A percentile compares a stretch with the other conserved stretches of the same genome.
Evolutionary conservation across 441 rosid genomes (phyloP).

Genomic region (Adansonia rubrostipa): DNA sequence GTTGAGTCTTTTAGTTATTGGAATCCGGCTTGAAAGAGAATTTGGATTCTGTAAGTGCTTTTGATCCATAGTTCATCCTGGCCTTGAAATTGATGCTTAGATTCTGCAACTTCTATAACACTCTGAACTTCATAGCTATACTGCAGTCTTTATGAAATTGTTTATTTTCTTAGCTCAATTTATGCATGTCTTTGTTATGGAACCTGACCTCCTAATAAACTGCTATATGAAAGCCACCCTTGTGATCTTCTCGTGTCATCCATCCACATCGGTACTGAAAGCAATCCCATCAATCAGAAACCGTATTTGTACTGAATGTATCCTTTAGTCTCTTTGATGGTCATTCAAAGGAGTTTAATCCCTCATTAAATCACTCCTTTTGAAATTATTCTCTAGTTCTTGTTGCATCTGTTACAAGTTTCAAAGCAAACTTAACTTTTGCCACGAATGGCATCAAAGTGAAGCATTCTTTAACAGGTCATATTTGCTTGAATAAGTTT

Average conservation of each 20-base stretch:
- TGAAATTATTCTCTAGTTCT: slow-evolving; percentile 5
- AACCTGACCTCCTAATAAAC: neutral
- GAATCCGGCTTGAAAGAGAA: slow-evolving; percentile 84
- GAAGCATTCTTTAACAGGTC: neutral
- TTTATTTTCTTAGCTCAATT: neutral
- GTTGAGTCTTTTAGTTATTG: slow-evolving; percentile 83
- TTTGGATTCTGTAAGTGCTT: slow-evolving; percentile 76
- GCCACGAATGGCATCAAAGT: slow-evolving; percentile 1
- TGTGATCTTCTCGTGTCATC: neutral
- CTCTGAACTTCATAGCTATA: neutral
- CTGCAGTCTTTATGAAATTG: neutral
- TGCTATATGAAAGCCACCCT: slow-evolving; percentile 1
- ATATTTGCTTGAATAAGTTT: neutral
- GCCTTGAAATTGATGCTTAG: slow-evolving; percentile 11
- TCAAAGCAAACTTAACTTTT: neutral
- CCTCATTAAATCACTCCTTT: neutral
- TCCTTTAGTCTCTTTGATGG: neutral
- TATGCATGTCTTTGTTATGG: neutral
- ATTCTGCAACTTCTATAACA: neutral
- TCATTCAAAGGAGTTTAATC: neutral
- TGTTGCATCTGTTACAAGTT: neutral
- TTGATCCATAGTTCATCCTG: neutral
- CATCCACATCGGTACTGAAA: neutral
- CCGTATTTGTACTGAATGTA: neutral
- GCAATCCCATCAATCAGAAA: neutral